Base-by-base conservation (phyloP, 2,329 filamentous ascomycete species). In the Nothophaeocryptopus gaeumannii region DNA sequence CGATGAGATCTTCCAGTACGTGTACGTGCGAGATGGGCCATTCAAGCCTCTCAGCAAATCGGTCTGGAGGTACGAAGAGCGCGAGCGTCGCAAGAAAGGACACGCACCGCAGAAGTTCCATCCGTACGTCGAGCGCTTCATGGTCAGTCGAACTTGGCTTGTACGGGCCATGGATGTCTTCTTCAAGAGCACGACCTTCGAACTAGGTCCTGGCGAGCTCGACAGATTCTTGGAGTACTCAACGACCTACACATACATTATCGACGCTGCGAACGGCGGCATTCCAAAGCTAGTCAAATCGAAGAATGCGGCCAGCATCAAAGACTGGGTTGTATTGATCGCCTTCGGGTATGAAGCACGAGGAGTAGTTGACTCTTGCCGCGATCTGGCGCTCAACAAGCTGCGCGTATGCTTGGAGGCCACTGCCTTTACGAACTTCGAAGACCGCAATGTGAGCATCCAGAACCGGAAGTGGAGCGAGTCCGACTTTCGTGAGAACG, bases 71-170 rank as follows among this genome's bases (percentile, higher is more conserved):
- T 3, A 16, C 3, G 1, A 26, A n/a, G 13, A 39, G 37, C 29
- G n/a, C 16, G 37, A 8, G 3, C 13, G 7, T 20, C 14, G 14
- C 11, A 12, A 14, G 13, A 20, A 26, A 20, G 13, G 7, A 39
- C 5, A 12, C 8, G 12, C 16, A 11, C 8, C 37, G 3, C 12
- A 26, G 8, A 8, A 5, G 1, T 39, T 39, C 16, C 15, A 13
- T 9, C 12, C 40, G 11, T 12, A 34, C n/a, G 33, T 45, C 33
- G 42, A 45, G 13, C 33, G 33, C 7, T 45, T 45, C 15, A 45
- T 45, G 33, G 34, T 45, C 33, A 36, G 14, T 8, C 16, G 33
- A 8, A n/a, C 16, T 8, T 41, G 39, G 20, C 16, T 41, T 15
- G 39, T 14, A 2, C 10, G 26, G 8, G 26, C 39, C 2, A 8